Evolutionary conservation across 176 grass and related monocot genomes (phyloP), one percentile per base, ranked within the genome.

Genomic region (Saccharum spontaneum): DNA sequence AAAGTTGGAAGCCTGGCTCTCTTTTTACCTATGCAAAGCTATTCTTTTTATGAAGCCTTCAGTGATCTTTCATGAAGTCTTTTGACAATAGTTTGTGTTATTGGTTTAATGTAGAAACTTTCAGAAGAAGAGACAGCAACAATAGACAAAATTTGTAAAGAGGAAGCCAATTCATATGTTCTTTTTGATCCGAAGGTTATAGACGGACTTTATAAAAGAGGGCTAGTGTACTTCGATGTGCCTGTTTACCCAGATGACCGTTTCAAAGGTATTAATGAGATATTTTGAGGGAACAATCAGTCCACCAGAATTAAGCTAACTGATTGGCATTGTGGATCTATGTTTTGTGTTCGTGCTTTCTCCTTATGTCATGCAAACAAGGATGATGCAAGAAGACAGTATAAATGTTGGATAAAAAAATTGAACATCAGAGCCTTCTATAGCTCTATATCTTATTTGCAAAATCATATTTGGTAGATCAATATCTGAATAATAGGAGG

Each of bases 91-190:
- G 63, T 24, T 90, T 38, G 54, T 90, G 5, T 44, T 88, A 81
- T 88, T 61, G 40, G 59, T 86, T 54, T 71, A 52, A 28, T 89
- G 78, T 84, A 98, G 97, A 98, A 94, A 94, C 80, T 98, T 80
- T 92, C 97, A 78, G 97, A 96, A 91, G 97, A 98, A 94, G 93
- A 98, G 83, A 95, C 77, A 81, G 61, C 90, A 92, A 91, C 91
- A 46, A 98, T 98, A 86, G 93, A 98, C 88, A 98, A 95, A 85
- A 93, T 98, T 75, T 96, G 91, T 86, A 95, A 95, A 86, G 90
- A 93, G 81, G 97, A 98, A 90, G 97, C 91, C 31, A 98, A 96
- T 87, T 94, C 91, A 76, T 96, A 85, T 91, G 84, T 98, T 73
- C 88, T 98, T 65, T 98, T 98, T 90, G 93, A 98, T 84, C 86